A percentile compares a stretch with the other conserved stretches of the same genome.
Conservation (phyloP, 768 basidiomycete species). For the Clavulina sp. region DNA sequence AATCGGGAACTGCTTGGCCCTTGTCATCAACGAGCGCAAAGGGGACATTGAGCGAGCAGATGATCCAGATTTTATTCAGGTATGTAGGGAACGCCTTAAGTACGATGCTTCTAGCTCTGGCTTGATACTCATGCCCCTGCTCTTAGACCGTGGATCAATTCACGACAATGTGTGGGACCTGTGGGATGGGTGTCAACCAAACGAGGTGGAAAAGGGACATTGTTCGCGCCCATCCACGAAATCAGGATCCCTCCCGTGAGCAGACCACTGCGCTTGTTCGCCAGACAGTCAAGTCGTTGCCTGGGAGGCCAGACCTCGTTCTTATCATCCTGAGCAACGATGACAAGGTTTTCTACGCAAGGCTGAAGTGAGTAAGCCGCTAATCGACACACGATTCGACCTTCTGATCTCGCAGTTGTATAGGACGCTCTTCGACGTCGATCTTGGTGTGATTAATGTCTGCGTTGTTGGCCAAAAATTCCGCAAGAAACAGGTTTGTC, state of each 20-base stretch:
- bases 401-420: background rate
- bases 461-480: constrained; percentile 61
- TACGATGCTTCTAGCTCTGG: too few relatives aligned
- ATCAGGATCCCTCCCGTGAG: constrained; percentile 11
- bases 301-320: constrained; percentile 36
- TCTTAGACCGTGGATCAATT: constrained; percentile 32
- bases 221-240: constrained; percentile 33
- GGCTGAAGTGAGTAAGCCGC: constrained; percentile 33
- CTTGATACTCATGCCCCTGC: background rate
- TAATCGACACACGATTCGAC: background rate
- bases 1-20: constrained; percentile 47
- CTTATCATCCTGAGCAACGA: constrained; percentile 48
- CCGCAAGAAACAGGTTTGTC: constrained; percentile 49
- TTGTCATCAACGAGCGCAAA: constrained; percentile 42
- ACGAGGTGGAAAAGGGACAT: constrained; percentile 11
- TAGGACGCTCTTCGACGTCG: constrained; percentile 43
- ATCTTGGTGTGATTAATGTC: constrained; percentile 47
- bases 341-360: constrained; percentile 66
- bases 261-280: constrained; percentile 38
- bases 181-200: constrained; percentile 37
- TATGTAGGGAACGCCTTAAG: too few relatives aligned
- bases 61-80: constrained; percentile 34
- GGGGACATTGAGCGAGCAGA: constrained; percentile 39
- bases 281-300: constrained; percentile 31
- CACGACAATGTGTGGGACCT: constrained; percentile 37